These are phyloP conservation scores for Magnolia changhungtana DNA, from an alignment of 164 flowering plant genomes.

Conservation along the genomic window DNA sequence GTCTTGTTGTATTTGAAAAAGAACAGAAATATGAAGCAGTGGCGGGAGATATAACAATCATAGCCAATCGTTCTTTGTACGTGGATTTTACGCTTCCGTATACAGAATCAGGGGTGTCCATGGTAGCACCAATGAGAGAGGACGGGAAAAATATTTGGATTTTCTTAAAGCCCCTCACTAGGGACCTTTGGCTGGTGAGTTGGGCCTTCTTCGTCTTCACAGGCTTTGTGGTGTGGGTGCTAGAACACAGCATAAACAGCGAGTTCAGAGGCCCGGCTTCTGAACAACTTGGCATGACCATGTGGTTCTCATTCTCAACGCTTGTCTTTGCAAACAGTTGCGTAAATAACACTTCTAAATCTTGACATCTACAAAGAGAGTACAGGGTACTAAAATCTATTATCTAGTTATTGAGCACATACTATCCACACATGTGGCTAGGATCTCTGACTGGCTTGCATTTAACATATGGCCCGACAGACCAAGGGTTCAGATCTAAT, in stretches of 20 bases:
- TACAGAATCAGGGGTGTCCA: slow-evolving; percentile 40
- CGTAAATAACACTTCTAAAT: not conserved
- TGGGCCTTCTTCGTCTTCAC: slow-evolving; percentile 32
- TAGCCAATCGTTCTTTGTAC: slow-evolving; percentile 33
- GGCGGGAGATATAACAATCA: slow-evolving; percentile 47
- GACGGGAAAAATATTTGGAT: slow-evolving; percentile 27
- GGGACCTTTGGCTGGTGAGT: slow-evolving; percentile 39
- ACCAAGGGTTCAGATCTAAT: no score
- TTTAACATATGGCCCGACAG: no score
- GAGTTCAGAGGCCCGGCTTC: slow-evolving; percentile 20
- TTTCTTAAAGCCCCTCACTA: slow-evolving; percentile 42
- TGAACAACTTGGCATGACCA: slow-evolving; percentile 35
- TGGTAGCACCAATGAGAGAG: slow-evolving; percentile 35
- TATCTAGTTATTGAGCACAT: no score
- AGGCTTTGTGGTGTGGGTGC: slow-evolving; percentile 48
- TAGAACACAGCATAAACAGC: slow-evolving; percentile 47
- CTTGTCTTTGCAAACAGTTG: slow-evolving; percentile 46
- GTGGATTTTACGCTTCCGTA: slow-evolving; percentile 49
- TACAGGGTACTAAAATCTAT: no score
- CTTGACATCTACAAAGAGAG: no score
- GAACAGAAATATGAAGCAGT: slow-evolving; percentile 31
- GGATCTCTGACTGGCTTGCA: no score
- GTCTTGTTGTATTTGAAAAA: not conserved
- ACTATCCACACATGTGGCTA: no score
- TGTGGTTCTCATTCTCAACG: slow-evolving; percentile 59